A percentile compares a stretch with the other conserved stretches of the same genome.
Evolutionary conservation across 2,329 filamentous ascomycete species (phyloP).

Genomic region (Aspergillus sp.): DNA sequence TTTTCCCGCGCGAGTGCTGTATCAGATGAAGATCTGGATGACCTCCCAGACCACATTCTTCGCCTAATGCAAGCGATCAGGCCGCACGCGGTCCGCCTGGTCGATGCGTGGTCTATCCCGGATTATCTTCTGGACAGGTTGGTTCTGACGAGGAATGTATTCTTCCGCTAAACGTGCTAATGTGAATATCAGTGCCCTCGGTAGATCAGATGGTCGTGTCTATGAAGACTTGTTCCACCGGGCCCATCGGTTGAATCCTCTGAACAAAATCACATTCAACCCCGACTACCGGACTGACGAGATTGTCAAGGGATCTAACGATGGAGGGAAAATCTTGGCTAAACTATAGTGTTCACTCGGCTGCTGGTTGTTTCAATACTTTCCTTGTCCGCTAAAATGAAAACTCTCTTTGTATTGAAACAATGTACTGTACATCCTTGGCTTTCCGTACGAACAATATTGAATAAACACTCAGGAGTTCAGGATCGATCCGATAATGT

Average conservation of each 20-base stretch:
- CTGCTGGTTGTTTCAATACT: too few species aligned
- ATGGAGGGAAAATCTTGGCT: not conserved
- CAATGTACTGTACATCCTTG: too few species aligned
- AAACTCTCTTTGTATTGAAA: too few species aligned
- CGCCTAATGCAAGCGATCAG: slow-evolving; percentile 47
- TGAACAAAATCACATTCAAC: slow-evolving; percentile 53
- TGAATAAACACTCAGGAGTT: not conserved
- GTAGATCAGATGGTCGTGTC: slow-evolving; percentile 51
- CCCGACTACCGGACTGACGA: slow-evolving; percentile 25
- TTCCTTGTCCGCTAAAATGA: too few species aligned
- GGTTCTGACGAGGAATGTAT: not conserved
- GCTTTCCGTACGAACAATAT: too few species aligned
- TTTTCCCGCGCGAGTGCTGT: not conserved
- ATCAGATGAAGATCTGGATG: not conserved
- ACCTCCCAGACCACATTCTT: not conserved
- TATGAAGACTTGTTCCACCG: slow-evolving; percentile 54
- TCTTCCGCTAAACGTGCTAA: not conserved
- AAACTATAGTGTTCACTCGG: not conserved
- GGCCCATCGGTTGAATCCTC: slow-evolving; percentile 51
- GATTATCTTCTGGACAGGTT: slow-evolving; percentile 50
- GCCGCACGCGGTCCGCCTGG: slow-evolving; percentile 52
- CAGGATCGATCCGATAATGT: not conserved
- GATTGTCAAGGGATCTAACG: slow-evolving; percentile 17
- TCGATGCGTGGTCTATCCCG: slow-evolving; percentile 54
- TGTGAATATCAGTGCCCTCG: slow-evolving; percentile 43